Evolutionary conservation across 768 basidiomycete species (phyloP).

Genomic region (Hypsizygus marmoreus): DNA sequence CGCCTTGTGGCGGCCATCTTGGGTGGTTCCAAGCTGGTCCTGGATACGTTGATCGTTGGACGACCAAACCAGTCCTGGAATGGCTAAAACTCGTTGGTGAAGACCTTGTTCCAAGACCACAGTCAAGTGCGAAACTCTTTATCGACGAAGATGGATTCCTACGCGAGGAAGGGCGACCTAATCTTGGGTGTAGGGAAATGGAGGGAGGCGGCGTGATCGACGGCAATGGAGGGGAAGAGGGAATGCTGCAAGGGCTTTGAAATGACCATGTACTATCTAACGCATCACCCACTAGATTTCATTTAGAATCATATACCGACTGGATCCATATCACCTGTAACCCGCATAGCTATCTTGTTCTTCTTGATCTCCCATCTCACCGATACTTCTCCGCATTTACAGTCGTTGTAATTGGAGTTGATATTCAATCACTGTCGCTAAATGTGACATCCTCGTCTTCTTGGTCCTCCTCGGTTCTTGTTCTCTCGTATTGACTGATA

Average conservation of each 20-base stretch:
- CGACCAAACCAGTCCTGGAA: slow-evolving; percentile 70
- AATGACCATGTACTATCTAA: too few relatives aligned
- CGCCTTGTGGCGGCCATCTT: slow-evolving; percentile 71
- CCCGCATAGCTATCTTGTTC: too few relatives aligned
- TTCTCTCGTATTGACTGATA: slow-evolving; percentile 84
- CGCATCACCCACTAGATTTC: too few relatives aligned
- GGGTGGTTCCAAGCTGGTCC: slow-evolving; percentile 75
- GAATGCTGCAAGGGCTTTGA: slow-evolving; percentile 67
- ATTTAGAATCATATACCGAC: too few relatives aligned
- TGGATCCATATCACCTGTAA: too few relatives aligned
- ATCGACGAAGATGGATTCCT: slow-evolving; percentile 60
- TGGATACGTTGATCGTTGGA: slow-evolving; percentile 56
- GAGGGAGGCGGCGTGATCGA: slow-evolving; percentile 55
- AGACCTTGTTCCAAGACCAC: slow-evolving; percentile 41
- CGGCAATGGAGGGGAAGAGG: slow-evolving; percentile 52
- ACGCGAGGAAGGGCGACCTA: slow-evolving; percentile 55
- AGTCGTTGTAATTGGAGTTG: background rate
- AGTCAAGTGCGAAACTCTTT: slow-evolving; percentile 34
- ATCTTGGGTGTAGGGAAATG: slow-evolving; percentile 59
- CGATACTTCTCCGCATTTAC: background rate
- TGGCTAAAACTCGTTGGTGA: slow-evolving; percentile 65
- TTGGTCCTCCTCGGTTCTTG: slow-evolving; percentile 60
- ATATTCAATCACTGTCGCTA: slow-evolving; percentile 80
- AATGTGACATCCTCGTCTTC: slow-evolving; percentile 71
- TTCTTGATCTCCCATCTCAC: too few relatives aligned